Percentiles rank a stretch among this genome's conserved stretches.
Conservation (phyloP, 2,329 filamentous ascomycete species). For the Ceratocystis variospora region DNA sequence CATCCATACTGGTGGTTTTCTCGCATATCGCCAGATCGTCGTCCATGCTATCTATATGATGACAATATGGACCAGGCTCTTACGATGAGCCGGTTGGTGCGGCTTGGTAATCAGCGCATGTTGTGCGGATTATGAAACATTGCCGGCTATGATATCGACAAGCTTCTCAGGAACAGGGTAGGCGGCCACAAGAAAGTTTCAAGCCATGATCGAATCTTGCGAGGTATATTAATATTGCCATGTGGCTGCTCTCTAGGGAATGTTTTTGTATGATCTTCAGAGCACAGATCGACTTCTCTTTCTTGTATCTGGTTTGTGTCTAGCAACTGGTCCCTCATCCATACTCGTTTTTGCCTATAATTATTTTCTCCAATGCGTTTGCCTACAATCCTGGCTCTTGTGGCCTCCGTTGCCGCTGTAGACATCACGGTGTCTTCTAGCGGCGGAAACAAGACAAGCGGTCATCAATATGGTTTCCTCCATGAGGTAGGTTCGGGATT, state of each 20-base stretch:
- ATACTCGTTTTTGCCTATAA: neutral
- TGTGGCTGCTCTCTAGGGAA: neutral
- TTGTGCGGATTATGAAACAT: neutral
- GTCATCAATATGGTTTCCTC: slow-evolving; percentile 34
- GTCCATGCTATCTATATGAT: neutral
- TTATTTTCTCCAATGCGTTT: slow-evolving; percentile 7
- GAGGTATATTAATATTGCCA: neutral
- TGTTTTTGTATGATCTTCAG: neutral
- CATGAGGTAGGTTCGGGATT: slow-evolving; percentile 27
- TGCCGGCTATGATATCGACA: neutral
- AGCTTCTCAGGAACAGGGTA: neutral
- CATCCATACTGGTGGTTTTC: neutral
- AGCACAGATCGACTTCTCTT: neutral
- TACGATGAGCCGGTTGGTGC: neutral
- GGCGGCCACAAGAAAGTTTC: neutral
- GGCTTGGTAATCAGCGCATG: neutral
- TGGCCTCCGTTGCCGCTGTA: slow-evolving; percentile 23
- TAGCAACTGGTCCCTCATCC: neutral
- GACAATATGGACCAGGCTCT: neutral
- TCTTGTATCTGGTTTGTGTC: neutral
- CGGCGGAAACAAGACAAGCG: slow-evolving; percentile 32
- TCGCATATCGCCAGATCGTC: neutral
- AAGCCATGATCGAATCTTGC: neutral
- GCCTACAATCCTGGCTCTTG: slow-evolving; percentile 6
- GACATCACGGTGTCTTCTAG: slow-evolving; percentile 28